Percentiles rank a stretch among this genome's conserved stretches.
Evolutionary conservation across 768 basidiomycete species (phyloP).

Genomic region (Fomitopsis pulvina): DNA sequence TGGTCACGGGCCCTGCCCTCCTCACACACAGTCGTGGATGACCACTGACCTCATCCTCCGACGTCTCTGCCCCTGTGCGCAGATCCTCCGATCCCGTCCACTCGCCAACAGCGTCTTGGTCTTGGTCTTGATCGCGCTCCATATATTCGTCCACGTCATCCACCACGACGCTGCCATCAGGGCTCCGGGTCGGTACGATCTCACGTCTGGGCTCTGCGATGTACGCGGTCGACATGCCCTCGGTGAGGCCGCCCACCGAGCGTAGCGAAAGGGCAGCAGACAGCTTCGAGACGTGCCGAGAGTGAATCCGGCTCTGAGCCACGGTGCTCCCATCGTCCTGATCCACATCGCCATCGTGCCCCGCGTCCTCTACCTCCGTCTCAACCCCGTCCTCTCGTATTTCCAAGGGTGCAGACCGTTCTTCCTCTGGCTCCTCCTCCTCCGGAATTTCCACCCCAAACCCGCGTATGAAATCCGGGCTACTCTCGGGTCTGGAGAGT

Average conservation of each 20-base stretch:
- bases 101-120: slow-evolving; percentile 48
- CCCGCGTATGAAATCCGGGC: slow-evolving; percentile 70
- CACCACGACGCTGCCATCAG: slow-evolving; percentile 25
- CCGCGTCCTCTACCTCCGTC: slow-evolving; percentile 32
- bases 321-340: slow-evolving; percentile 40
- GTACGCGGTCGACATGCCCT: slow-evolving; percentile 8
- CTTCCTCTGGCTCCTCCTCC: slow-evolving; percentile 64
- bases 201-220: slow-evolving; percentile 6
- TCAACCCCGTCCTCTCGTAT: slow-evolving; percentile 16
- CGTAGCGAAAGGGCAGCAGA: slow-evolving; percentile 63
- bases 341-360: slow-evolving; percentile 14
- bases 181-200: slow-evolving; percentile 24
- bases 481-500: slow-evolving; percentile 42
- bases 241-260: slow-evolving; percentile 44
- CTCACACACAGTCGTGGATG: slow-evolving; percentile 3
- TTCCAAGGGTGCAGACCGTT: slow-evolving; percentile 26
- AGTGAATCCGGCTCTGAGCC: slow-evolving; percentile 49
- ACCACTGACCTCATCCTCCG: slow-evolving; percentile 62
- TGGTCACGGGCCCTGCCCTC: slow-evolving; percentile 9
- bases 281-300: slow-evolving; percentile 60
- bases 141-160: slow-evolving; percentile 26
- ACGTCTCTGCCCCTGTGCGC: slow-evolving; percentile 37
- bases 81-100: slow-evolving; percentile 84
- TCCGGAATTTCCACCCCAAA: slow-evolving; percentile 79
- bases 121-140: slow-evolving; percentile 15